These are phyloP conservation scores for Elsinoe batatas DNA, from an alignment of 2,329 filamentous ascomycete species.

Conservation along the genomic window DNA sequence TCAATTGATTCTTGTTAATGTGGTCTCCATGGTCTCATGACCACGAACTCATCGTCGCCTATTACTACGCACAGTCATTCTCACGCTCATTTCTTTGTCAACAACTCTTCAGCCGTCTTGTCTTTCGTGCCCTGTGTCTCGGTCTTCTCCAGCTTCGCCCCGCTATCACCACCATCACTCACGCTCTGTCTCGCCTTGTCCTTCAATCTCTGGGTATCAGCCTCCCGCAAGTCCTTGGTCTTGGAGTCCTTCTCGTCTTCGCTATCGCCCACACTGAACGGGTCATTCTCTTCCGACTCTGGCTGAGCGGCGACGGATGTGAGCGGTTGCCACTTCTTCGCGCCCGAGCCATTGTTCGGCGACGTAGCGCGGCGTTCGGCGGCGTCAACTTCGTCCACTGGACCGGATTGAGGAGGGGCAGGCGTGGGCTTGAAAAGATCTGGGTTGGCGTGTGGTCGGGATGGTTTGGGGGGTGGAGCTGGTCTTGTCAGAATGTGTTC, in stretches of 20 bases:
- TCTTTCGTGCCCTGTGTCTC: conserved; percentile 30
- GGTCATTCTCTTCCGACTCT: conserved; percentile 77
- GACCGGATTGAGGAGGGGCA: conserved; percentile 45
- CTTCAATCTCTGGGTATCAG: conserved; percentile 44
- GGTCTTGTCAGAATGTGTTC: conserved; percentile 19
- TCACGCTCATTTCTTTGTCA: conserved; percentile 20
- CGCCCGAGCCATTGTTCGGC: conserved; percentile 38
- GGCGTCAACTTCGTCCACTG: conserved; percentile 69
- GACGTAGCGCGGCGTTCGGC: conserved; percentile 41
- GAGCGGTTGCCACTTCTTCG: conserved; percentile 95
- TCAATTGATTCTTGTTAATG: too few species aligned
- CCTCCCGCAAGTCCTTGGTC: conserved; percentile 49
- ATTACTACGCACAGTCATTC: too few species aligned
- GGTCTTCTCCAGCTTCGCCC: conserved; percentile 27
- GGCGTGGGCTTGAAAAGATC: conserved; percentile 67
- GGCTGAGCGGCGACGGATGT: conserved; percentile 76
- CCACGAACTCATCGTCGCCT: too few species aligned
- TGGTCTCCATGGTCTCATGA: too few species aligned
- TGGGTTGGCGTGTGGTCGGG: conserved; percentile 61
- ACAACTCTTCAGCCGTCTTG: conserved; percentile 37
- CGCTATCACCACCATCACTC: conserved; percentile 40
- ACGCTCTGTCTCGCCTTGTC: conserved; percentile 42
- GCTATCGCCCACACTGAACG: conserved; percentile 91
- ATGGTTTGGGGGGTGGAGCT: conserved; percentile 43
- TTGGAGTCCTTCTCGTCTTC: conserved; percentile 82